Evolutionary conservation across 2,329 filamentous ascomycete species (phyloP).

Genomic region (Fusarium succisae): DNA sequence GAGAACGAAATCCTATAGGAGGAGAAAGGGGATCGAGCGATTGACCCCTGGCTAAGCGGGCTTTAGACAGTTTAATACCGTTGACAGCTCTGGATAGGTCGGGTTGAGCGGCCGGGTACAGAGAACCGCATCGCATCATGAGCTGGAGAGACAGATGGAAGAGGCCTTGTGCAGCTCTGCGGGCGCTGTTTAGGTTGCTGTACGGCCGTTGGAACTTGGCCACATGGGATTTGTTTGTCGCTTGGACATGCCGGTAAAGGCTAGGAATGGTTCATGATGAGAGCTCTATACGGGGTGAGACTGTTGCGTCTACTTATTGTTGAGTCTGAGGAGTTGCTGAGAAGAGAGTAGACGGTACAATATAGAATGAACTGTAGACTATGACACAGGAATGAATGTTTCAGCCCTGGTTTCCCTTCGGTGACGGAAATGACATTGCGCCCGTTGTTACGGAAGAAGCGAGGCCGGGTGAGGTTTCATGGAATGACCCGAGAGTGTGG

Average conservation of each 20-base stretch:
- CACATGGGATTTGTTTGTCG: neutral
- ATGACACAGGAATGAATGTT: constrained; percentile 11
- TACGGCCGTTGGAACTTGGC: constrained; percentile 6
- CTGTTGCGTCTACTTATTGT: neutral
- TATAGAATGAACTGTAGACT: neutral
- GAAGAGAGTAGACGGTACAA: neutral
- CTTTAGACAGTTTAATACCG: neutral
- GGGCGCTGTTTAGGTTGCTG: constrained; percentile 12
- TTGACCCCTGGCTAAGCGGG: neutral
- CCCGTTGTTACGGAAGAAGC: constrained; percentile 4
- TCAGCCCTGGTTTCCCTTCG: neutral
- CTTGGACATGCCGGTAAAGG: neutral
- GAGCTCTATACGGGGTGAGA: neutral
- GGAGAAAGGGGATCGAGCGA: neutral
- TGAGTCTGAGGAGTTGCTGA: neutral
- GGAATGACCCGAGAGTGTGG: constrained; percentile 27
- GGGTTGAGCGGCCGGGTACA: neutral
- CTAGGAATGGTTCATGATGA: constrained; percentile 1
- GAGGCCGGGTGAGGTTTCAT: constrained; percentile 14
- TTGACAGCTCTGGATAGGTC: neutral
- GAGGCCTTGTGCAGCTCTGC: constrained; percentile 26
- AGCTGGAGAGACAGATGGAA: constrained; percentile 14
- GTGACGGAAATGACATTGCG: constrained; percentile 2
- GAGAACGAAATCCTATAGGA: neutral
- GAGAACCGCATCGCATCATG: neutral